A percentile compares a stretch with the other conserved stretches of the same genome.
phyloP scores from a whole-genome alignment of 106 monocot species.

The Dendrobium huoshanense region DNA sequence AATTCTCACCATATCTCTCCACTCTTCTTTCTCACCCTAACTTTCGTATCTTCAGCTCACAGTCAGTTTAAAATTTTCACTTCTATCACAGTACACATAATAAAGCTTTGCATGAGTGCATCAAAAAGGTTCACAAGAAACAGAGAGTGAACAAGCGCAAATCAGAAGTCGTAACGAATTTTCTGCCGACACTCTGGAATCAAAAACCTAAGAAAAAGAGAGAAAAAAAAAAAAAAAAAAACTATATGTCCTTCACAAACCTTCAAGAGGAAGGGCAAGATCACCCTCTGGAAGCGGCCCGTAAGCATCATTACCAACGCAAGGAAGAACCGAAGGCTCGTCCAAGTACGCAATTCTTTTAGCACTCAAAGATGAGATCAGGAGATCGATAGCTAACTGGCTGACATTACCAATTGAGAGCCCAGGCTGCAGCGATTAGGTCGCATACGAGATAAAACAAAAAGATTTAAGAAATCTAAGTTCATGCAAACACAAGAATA shows the following conservation, averaged over 20 bases:
- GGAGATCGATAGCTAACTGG: constrained; percentile 79
- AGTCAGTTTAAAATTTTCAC: neutral
- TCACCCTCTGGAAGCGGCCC: constrained; percentile 53
- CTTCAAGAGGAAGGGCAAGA: constrained; percentile 83
- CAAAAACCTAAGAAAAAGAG: neutral
- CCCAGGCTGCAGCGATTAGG: constrained; percentile 45
- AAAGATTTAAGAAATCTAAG: neutral
- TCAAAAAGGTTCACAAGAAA: neutral
- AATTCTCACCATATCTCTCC: no score
- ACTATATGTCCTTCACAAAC: constrained; percentile 16
- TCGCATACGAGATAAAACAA: neutral
- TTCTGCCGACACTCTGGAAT: neutral
- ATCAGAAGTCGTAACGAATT: neutral
- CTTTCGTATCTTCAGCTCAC: neutral
- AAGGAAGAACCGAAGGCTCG: constrained; percentile 83
- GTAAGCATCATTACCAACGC: constrained; percentile 94
- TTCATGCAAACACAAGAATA: neutral
- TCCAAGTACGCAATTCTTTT: constrained; percentile 70
- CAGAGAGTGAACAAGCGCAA: neutral
- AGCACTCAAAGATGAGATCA: constrained; percentile 58
- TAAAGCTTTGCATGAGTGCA: neutral
- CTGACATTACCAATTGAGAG: constrained; percentile 96
- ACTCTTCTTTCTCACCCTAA: no score
- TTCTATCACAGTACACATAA: neutral
- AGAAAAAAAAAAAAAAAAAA: neutral